These are phyloP conservation scores for Pilasporangium apinafurcum DNA, from an alignment of 352 stramenopile genomes.

Conservation along the genomic window DNA sequence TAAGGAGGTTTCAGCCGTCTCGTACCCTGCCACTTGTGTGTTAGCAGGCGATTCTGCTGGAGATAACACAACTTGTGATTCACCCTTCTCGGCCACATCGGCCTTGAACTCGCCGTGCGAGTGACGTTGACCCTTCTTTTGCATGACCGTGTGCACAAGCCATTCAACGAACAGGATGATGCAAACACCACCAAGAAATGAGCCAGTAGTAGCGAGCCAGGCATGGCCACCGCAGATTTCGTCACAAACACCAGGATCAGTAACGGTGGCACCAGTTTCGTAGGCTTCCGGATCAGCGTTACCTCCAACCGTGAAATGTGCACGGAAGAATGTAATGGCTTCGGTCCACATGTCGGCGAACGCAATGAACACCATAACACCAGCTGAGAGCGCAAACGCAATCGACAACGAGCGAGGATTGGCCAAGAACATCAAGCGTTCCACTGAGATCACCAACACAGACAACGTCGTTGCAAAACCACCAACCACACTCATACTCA, in stretches of 20 bases:
- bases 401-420: constrained; percentile 47
- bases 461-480: constrained; percentile 64
- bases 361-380: constrained; percentile 77
- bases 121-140: constrained; percentile 16
- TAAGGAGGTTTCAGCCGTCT: not conserved
- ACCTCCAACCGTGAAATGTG: constrained; percentile 45
- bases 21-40: not conserved
- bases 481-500: constrained; percentile 71
- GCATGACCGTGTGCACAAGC: constrained; percentile 47
- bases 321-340: constrained; percentile 46
- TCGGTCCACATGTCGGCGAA: constrained; percentile 61
- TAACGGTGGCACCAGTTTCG: constrained; percentile 36
- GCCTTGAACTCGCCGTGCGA: constrained; percentile 17
- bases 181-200: constrained; percentile 51
- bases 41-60: constrained; percentile 8
- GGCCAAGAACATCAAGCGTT: constrained; percentile 56
- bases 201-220: constrained; percentile 46
- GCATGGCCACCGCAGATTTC: constrained; percentile 52
- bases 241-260: constrained; percentile 35
- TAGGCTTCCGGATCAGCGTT: constrained; percentile 55
- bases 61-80: constrained; percentile 10
- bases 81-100: constrained; percentile 17
- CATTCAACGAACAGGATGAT: constrained; percentile 66
- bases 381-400: constrained; percentile 66
- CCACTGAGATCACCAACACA: constrained; percentile 60